phyloP scores from a whole-genome alignment of 495 filamentous ascomycete genomes.

The Jackrogersella minutella region DNA sequence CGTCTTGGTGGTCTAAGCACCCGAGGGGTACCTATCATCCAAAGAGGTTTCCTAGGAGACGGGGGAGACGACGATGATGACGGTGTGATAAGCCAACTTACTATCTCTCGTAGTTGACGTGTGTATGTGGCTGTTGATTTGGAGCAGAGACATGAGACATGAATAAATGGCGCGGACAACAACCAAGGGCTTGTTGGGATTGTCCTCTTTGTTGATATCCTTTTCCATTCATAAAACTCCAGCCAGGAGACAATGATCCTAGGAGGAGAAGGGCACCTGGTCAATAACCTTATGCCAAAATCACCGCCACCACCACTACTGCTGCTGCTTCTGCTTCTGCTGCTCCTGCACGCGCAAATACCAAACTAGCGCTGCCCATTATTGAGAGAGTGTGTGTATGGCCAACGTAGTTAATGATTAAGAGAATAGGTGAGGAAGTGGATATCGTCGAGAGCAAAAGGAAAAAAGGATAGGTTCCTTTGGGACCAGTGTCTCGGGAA shows the following conservation, averaged over 20 bases:
- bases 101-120: slow-evolving; percentile 15
- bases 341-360: slow-evolving; percentile 21
- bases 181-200: slow-evolving; percentile 46
- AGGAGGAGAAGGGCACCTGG: slow-evolving; percentile 10
- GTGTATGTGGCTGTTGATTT: slow-evolving; percentile 33
- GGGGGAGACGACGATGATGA: slow-evolving; percentile 2
- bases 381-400: slow-evolving; percentile 20
- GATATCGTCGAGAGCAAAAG: slow-evolving; percentile 9
- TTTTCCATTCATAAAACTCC: slow-evolving; percentile 38
- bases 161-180: slow-evolving; percentile 40
- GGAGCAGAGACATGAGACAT: slow-evolving; percentile 38
- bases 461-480: slow-evolving; percentile 23
- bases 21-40: too few species aligned
- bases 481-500: slow-evolving; percentile 53
- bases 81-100: slow-evolving; percentile 26
- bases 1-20: slow-evolving; percentile 19
- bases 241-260: slow-evolving; percentile 47
- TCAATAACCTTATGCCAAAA: slow-evolving; percentile 46
- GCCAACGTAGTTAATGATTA: slow-evolving; percentile 20
- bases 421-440: slow-evolving; percentile 3
- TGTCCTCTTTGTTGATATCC: slow-evolving; percentile 51
- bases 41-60: neutral
- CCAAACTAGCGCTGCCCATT: slow-evolving; percentile 33
- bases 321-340: neutral
- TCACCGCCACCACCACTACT: slow-evolving; percentile 3